phyloP scores from a whole-genome alignment of 1,284 basidiomycete genomes.

The Irpex sp. region DNA sequence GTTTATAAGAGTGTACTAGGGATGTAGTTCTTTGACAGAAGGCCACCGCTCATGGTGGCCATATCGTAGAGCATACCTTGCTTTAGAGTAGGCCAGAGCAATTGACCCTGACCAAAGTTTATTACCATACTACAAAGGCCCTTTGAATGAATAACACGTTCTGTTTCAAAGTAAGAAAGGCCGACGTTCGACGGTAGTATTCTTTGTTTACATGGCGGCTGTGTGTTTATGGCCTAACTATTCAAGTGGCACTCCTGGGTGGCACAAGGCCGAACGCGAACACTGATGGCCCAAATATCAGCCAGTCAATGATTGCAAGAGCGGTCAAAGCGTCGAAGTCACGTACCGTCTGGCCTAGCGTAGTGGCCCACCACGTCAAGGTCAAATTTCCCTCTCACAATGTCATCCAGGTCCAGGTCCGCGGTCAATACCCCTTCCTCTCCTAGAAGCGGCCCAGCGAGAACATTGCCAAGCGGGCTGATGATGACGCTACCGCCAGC shows the following conservation, averaged over 20 bases:
- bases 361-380: slow-evolving; percentile 72
- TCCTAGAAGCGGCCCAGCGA: slow-evolving; percentile 65
- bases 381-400: slow-evolving; percentile 68
- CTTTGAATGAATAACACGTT: not conserved
- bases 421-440: slow-evolving; percentile 64
- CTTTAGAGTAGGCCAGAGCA: not conserved
- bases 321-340: not conserved
- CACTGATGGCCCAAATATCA: slow-evolving; percentile 10
- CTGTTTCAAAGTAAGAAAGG: not conserved
- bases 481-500: slow-evolving; percentile 70
- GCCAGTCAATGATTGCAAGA: not conserved
- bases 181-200: not conserved
- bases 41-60: not conserved
- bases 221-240: not conserved
- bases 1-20: not conserved
- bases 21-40: not conserved
- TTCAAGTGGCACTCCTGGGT: not conserved
- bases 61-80: not conserved
- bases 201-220: not conserved
- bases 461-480: slow-evolving; percentile 60
- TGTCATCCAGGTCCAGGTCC: slow-evolving; percentile 58
- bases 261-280: slow-evolving; percentile 17
- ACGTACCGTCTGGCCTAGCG: slow-evolving; percentile 57
- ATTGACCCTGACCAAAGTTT: not conserved
- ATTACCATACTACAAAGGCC: not conserved